Conservation (phyloP, 1,284 basidiomycete species). For the Coniferiporia weirii region DNA sequence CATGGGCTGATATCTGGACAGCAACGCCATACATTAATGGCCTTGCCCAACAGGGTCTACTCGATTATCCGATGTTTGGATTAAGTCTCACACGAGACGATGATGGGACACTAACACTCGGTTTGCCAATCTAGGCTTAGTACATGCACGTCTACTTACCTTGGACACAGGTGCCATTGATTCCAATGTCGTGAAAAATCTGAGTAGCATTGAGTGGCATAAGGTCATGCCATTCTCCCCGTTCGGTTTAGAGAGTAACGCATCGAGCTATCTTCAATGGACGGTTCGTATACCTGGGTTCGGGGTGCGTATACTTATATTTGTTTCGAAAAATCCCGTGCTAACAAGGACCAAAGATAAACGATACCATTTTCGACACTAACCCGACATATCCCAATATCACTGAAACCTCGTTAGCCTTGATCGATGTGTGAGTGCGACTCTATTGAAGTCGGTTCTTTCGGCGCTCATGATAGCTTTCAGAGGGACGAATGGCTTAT, state of each 20-base stretch:
- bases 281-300: slow-evolving; percentile 59
- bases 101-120: slow-evolving; percentile 59
- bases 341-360: slow-evolving; percentile 42
- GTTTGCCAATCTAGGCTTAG: slow-evolving; percentile 29
- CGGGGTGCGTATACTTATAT: slow-evolving; percentile 37
- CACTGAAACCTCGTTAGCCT: slow-evolving; percentile 58
- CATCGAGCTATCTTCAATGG: slow-evolving; percentile 80
- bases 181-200: slow-evolving; percentile 55
- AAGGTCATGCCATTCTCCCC: slow-evolving; percentile 69
- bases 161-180: slow-evolving; percentile 59
- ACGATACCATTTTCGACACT: slow-evolving; percentile 50
- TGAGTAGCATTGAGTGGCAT: slow-evolving; percentile 61
- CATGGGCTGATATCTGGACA: slow-evolving; percentile 25
- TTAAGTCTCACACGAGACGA: slow-evolving; percentile 54
- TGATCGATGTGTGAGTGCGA: slow-evolving; percentile 66
- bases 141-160: slow-evolving; percentile 7
- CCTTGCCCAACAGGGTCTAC: slow-evolving; percentile 53
- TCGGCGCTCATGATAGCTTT: slow-evolving; percentile 11
- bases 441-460: slow-evolving; percentile 2
- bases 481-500: slow-evolving; percentile 75
- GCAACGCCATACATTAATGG: slow-evolving; percentile 62
- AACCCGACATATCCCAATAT: slow-evolving; percentile 63
- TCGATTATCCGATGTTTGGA: slow-evolving; percentile 72
- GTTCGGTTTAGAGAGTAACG: slow-evolving; percentile 46
- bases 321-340: neutral